Percentiles rank a stretch among this genome's conserved stretches.
Conservation (phyloP, 768 basidiomycete species). For the Cystobasidium ongulense region DNA sequence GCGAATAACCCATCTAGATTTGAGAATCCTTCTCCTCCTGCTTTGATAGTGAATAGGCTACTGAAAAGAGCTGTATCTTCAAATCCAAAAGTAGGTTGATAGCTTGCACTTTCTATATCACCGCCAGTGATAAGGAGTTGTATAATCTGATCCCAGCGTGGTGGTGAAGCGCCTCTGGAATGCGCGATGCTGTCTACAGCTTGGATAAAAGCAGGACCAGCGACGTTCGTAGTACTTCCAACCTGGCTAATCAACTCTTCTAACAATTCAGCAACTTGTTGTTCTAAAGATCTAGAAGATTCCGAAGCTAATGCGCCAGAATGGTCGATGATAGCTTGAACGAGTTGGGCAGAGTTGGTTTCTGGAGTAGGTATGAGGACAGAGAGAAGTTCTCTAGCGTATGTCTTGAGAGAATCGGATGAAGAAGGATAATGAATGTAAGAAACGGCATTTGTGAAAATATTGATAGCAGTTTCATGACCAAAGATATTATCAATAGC, state of each 20-base stretch:
- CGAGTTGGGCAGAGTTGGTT: not conserved
- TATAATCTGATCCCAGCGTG: constrained; percentile 1
- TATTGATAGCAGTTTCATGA: not conserved
- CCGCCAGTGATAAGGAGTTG: not conserved
- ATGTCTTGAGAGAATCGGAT: not conserved
- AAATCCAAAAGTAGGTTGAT: constrained; percentile 7
- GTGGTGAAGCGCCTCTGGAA: not conserved
- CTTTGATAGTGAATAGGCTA: not conserved
- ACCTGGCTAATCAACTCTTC: not conserved
- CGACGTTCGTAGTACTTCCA: not conserved
- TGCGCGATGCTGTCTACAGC: not conserved
- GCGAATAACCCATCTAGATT: not conserved
- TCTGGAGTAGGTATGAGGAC: not conserved
- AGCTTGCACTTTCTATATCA: not conserved
- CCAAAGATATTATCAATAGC: not conserved
- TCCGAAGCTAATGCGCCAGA: not conserved
- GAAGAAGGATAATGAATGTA: not conserved
- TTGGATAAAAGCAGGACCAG: not conserved
- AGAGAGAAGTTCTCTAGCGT: not conserved
- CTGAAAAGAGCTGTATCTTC: constrained; percentile 3
- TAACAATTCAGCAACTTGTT: not conserved
- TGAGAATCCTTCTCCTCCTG: not conserved
- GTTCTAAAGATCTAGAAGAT: constrained; percentile 3
- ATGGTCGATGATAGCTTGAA: constrained; percentile 1
- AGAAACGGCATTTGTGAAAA: not conserved